Conservation (phyloP, 805 yeast species). For the Saccharomycopsis schoenii region DNA sequence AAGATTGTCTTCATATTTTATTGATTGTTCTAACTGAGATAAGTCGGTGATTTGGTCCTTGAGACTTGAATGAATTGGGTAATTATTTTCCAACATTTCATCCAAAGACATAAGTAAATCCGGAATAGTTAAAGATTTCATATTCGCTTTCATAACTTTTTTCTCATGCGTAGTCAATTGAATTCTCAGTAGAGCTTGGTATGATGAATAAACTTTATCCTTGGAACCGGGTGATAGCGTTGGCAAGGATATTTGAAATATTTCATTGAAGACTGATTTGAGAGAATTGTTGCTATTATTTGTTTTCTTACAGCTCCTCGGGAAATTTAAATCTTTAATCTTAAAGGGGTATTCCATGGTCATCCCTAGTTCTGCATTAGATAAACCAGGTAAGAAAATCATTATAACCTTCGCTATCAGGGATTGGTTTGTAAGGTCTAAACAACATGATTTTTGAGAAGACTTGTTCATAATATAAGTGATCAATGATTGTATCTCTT, state of each 20-base stretch:
- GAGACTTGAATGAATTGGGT: constrained; percentile 44
- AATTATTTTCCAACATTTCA: constrained; percentile 40
- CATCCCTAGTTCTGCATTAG: constrained; percentile 34
- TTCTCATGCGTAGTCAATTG: constrained; percentile 51
- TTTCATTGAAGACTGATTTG: constrained; percentile 28
- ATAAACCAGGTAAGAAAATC: constrained; percentile 58
- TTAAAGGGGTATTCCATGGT: constrained; percentile 12
- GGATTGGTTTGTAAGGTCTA: constrained; percentile 37
- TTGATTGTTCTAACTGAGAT: not conserved
- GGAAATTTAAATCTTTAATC: constrained; percentile 10
- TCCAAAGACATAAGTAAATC: constrained; percentile 44
- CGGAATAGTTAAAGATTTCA: constrained; percentile 27
- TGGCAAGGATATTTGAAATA: constrained; percentile 38
- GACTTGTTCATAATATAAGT: constrained; percentile 32
- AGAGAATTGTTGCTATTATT: constrained; percentile 12
- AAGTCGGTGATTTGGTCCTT: not conserved
- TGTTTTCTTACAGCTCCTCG: constrained; percentile 12
- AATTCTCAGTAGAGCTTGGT: constrained; percentile 44
- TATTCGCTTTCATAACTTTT: constrained; percentile 26
- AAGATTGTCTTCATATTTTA: not conserved
- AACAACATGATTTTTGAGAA: constrained; percentile 38
- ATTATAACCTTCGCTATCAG: constrained; percentile 46
- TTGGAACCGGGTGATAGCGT: constrained; percentile 58
- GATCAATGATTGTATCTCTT: constrained; percentile 38
- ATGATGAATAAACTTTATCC: constrained; percentile 43